These are phyloP conservation scores for Heteromeles arbutifolia DNA, from an alignment of 306 rosid species.

Conservation along the genomic window DNA sequence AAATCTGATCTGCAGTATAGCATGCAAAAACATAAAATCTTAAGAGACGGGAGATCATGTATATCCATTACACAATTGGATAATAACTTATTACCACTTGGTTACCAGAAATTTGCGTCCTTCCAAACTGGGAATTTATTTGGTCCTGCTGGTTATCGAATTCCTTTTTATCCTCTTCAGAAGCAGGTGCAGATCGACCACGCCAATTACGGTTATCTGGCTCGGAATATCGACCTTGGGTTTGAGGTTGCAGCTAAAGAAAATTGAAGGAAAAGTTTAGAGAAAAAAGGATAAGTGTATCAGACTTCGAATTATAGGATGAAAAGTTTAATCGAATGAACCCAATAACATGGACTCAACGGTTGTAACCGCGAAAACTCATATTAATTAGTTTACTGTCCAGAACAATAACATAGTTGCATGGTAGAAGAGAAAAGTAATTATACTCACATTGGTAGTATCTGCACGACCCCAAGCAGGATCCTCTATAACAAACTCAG, in stretches of 20 bases:
- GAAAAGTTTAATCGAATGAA: neutral
- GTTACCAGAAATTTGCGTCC: constrained; percentile 30
- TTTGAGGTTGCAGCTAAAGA: constrained; percentile 23
- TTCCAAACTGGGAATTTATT: neutral
- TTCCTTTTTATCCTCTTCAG: constrained; percentile 21
- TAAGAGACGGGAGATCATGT: neutral
- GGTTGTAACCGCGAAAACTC: neutral
- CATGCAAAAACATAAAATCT: neutral
- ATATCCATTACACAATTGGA: neutral
- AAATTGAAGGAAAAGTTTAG: neutral
- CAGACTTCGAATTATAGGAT: neutral
- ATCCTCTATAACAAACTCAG: constrained; percentile 27
- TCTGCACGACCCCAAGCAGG: constrained; percentile 32
- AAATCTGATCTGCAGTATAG: neutral
- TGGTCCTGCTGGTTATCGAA: constrained; percentile 14
- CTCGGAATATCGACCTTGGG: constrained; percentile 29
- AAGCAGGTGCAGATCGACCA: constrained; percentile 28
- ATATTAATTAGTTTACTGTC: neutral
- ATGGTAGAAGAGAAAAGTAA: neutral
- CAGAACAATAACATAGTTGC: neutral
- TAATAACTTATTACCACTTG: constrained; percentile 31
- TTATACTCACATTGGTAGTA: constrained; percentile 23
- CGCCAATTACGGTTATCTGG: constrained; percentile 38
- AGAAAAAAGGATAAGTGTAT: neutral
- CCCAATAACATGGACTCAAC: neutral